phyloP scores from a whole-genome alignment of 768 basidiomycete genomes.

The Tricholoma sp. region DNA sequence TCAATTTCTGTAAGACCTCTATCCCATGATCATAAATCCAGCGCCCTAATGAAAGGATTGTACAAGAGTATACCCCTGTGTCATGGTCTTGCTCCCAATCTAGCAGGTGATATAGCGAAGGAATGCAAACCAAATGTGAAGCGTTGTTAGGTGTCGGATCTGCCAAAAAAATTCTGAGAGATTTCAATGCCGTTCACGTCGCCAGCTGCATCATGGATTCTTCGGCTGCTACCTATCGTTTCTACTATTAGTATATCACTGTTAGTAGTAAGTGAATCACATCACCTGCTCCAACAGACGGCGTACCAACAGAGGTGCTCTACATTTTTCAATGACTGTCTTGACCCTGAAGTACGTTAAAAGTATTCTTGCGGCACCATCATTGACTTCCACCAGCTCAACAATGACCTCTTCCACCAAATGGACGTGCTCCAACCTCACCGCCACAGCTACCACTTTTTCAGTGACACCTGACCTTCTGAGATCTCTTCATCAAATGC shows the following conservation, averaged over 20 bases:
- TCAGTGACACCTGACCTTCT: background rate
- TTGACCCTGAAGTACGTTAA: background rate
- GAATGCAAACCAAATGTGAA: background rate
- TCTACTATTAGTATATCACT: background rate
- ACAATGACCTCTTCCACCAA: background rate
- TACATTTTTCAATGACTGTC: background rate
- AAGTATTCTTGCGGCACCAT: background rate
- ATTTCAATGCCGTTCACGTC: background rate
- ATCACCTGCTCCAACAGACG: background rate
- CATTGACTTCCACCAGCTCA: background rate
- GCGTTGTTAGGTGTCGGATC: background rate
- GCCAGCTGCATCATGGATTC: constrained; percentile 3
- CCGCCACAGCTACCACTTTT: background rate
- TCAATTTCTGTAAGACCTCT: background rate
- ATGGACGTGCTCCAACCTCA: background rate
- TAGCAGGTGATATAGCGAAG: background rate
- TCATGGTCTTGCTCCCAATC: background rate
- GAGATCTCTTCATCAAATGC: too few relatives aligned
- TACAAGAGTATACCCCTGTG: background rate
- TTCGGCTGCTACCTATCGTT: background rate
- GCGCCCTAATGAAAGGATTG: background rate
- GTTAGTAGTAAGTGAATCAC: background rate
- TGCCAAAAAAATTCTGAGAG: background rate
- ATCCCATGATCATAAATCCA: background rate
- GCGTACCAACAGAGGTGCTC: background rate